Evolutionary conservation across 495 filamentous ascomycete species (phyloP).

Genomic region (Aspergillus taichungensis): DNA sequence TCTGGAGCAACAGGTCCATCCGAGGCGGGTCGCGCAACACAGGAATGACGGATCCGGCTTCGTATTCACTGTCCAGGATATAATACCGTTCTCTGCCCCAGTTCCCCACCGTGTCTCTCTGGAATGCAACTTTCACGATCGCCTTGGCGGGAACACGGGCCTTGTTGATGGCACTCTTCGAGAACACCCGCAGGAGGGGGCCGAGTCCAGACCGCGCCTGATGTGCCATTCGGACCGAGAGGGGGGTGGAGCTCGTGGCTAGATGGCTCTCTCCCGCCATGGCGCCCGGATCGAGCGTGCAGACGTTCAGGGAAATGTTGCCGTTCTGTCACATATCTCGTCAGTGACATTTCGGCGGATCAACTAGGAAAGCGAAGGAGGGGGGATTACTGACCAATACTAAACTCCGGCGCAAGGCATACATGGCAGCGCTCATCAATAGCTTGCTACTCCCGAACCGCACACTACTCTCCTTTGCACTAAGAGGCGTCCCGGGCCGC

Average conservation of each 20-base stretch:
- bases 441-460: conserved; percentile 37
- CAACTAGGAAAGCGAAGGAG: neutral
- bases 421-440: conserved; percentile 30
- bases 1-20: conserved; percentile 24
- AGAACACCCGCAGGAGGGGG: conserved; percentile 30
- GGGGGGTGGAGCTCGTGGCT: conserved; percentile 19
- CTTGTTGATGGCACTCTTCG: conserved; percentile 33
- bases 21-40: conserved; percentile 20
- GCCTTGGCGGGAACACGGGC: conserved; percentile 32
- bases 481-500: conserved; percentile 18
- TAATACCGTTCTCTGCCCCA: conserved; percentile 31
- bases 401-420: conserved; percentile 34
- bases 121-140: conserved; percentile 34
- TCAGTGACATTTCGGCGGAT: neutral
- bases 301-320: conserved; percentile 32
- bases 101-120: conserved; percentile 23
- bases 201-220: conserved; percentile 30
- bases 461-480: conserved; percentile 23
- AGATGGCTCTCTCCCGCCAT: conserved; percentile 23
- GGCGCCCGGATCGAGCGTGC: conserved; percentile 33
- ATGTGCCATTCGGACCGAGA: conserved; percentile 27
- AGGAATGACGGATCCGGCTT: conserved; percentile 32
- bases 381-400: conserved; percentile 22
- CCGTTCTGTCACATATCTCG: conserved; percentile 17
- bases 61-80: conserved; percentile 31